Base-by-base conservation (phyloP, 1,139 yeast genomes). In the Insectozyma bohioensis region DNA sequence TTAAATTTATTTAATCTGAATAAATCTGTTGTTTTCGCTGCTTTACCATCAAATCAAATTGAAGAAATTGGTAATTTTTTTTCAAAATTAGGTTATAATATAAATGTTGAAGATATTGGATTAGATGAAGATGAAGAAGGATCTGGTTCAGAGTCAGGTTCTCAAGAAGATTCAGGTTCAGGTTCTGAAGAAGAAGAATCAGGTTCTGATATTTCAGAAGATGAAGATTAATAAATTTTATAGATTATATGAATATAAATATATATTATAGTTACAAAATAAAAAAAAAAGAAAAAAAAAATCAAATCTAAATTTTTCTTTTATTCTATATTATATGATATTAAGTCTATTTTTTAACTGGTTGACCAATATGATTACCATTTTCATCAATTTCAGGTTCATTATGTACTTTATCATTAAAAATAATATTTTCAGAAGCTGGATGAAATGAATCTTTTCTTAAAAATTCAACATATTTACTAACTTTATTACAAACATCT, bases 21-120 rank as follows among this genome's bases (percentile, higher is more conserved):
- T 0, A 57, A 57, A 2, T 79, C 94, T 4, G 63, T 75, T 28
- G 70, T 85, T 6, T 88, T 87, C 51, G 63, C 82, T 7, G 79
- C 90, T 46, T 74, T 92, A 37, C 88, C 92, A 42, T 82, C 92
- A 4, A 65, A 80, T 1, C 82, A 80, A 49, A 55, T 65, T 2
- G 75, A 66, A 1, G 63, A 61, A 5, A 62, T 85, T 37, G 57
- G 60, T 25, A 54, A 53, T 12, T 78, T 70, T 36, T 75, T 88
- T 40, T 52, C 49, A 12, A 48, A 49, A 1, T 61, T 63, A 28
- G 95, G 95, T 0, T 90, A 84, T 50, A 56, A 60, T 0, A 83
- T 84, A 20, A 58, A 58, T 8, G 63, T 80, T 15, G 87, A 84
- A 45, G 78, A 74, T 35, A 56, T 80, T 21, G 54, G 43, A 33